phyloP scores from a whole-genome alignment of 208 protist species.

The Endotrypanum monterogeii region DNA sequence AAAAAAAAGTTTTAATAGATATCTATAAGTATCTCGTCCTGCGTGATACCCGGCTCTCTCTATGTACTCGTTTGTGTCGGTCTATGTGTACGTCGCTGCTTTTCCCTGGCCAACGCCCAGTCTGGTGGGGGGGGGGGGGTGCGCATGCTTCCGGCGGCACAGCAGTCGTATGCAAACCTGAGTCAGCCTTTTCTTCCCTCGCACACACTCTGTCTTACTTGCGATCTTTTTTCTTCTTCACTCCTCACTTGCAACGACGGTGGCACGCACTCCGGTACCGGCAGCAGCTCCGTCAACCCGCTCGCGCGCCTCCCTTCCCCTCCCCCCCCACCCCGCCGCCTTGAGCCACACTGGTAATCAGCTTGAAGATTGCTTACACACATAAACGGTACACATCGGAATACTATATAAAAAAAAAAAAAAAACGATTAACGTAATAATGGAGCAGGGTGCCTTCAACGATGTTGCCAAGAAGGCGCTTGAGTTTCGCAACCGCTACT shows the following conservation, averaged over 20 bases:
- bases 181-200: not conserved
- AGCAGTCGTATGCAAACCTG: not conserved
- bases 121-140: too few species aligned
- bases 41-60: not conserved
- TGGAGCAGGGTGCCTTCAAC: constrained; percentile 72
- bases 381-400: not conserved
- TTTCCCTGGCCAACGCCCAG: too few species aligned
- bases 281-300: not conserved
- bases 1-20: not conserved
- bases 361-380: not conserved
- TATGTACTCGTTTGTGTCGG: too few species aligned
- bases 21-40: not conserved
- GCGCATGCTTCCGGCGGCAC: not conserved
- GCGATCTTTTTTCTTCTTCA: not conserved
- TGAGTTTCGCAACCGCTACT: constrained; percentile 80
- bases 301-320: not conserved
- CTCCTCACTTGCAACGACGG: not conserved
- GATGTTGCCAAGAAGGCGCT: constrained; percentile 83
- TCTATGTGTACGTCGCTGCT: too few species aligned
- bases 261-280: not conserved
- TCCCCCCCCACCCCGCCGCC: not conserved
- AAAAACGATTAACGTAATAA: constrained; percentile 14
- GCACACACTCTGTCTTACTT: not conserved
- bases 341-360: too few species aligned
- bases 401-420: not conserved